A percentile compares a stretch with the other conserved stretches of the same genome.
phyloP scores from a whole-genome alignment of 1,284 basidiomycete genomes.

The Apiotrichum brassicae region DNA sequence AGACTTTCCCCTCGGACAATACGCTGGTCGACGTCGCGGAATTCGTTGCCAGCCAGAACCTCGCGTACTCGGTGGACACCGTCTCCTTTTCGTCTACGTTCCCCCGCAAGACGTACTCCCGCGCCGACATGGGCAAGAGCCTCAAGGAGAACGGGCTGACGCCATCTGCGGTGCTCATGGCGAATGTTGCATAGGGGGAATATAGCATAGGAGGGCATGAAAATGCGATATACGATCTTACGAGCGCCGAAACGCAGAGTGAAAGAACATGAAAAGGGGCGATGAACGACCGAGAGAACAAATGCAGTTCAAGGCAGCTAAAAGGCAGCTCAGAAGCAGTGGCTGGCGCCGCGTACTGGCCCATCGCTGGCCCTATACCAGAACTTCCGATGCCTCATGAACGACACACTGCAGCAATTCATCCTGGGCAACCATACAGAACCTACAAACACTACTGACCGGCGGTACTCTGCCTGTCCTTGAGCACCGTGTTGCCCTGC shows the following conservation, averaged over 20 bases:
- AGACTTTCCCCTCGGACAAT: slow-evolving; percentile 68
- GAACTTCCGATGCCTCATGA: too few relatives aligned
- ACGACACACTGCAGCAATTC: too few relatives aligned
- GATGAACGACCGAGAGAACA: too few relatives aligned
- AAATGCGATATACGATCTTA: too few relatives aligned
- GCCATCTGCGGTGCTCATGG: slow-evolving; percentile 44
- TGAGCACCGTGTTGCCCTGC: slow-evolving; percentile 32
- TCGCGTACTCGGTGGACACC: slow-evolving; percentile 64
- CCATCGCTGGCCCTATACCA: too few relatives aligned
- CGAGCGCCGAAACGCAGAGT: too few relatives aligned
- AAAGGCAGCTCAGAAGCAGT: too few relatives aligned
- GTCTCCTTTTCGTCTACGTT: slow-evolving; percentile 71
- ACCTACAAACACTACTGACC: slow-evolving; percentile 20
- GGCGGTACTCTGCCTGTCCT: slow-evolving; percentile 25
- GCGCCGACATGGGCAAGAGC: slow-evolving; percentile 41
- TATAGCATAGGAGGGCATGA: too few relatives aligned
- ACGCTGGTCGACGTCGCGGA: slow-evolving; percentile 78
- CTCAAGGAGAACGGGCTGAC: slow-evolving; percentile 46
- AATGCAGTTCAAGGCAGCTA: too few relatives aligned
- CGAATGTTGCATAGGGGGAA: slow-evolving; percentile 17
- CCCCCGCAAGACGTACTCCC: slow-evolving; percentile 55
- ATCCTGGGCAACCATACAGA: too few relatives aligned
- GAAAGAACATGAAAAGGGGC: too few relatives aligned
- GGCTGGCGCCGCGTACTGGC: too few relatives aligned
- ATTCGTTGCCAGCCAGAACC: slow-evolving; percentile 67